Base-by-base conservation (phyloP, 495 filamentous ascomycete genomes). In the Trichocladium uniseriatum region DNA sequence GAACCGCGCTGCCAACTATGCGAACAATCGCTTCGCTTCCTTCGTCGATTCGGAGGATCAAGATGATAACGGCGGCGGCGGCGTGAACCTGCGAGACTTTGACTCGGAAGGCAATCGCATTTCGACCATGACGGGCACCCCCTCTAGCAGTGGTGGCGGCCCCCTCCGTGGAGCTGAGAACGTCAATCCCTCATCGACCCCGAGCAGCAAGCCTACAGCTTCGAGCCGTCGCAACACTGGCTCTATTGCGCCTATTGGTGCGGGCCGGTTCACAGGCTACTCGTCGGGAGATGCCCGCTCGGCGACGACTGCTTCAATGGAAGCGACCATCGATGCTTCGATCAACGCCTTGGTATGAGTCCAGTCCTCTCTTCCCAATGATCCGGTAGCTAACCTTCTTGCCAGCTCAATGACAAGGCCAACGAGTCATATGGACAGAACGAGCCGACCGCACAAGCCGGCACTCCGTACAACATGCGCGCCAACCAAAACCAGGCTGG, bases 51-150 rank as follows among this genome's bases (percentile, higher is more conserved):
- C 48, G 11, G 45, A 53, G 24, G 49, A 54, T 14, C 14, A 42
- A 1, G 51, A 55, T 4, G 51, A 48, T 47, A n/a, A n/a, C n/a
- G 21, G 29, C 38, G 45, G 37, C 21, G 44, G 48, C n/a, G 49
- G 49, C 2, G 49, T 51, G 10, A 11, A 24, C 34, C 49, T 51
- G 11, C 35, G 49, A 13, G 49, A 51, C 11, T 51, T 51, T 8
- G 49, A 51, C 5, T 32, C 45, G 4, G 35, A 51, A n/a, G 36
- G 16, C 41, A 13, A 51, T 14, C 2, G 16, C 24, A 34, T 21
- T 28, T 22, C 35, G 11, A 40, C 34, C 14, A 22, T 7, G 9
- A 34, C 10, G 14, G 22, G 8, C 18, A 14, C 18, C 8, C 20
- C 49, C 13, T 45, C 41, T 16, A 11, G 21, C 31, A 20, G 44